phyloP scores from a whole-genome alignment of 2,329 filamentous ascomycete species.

The Fonsecaea pugnacius region DNA sequence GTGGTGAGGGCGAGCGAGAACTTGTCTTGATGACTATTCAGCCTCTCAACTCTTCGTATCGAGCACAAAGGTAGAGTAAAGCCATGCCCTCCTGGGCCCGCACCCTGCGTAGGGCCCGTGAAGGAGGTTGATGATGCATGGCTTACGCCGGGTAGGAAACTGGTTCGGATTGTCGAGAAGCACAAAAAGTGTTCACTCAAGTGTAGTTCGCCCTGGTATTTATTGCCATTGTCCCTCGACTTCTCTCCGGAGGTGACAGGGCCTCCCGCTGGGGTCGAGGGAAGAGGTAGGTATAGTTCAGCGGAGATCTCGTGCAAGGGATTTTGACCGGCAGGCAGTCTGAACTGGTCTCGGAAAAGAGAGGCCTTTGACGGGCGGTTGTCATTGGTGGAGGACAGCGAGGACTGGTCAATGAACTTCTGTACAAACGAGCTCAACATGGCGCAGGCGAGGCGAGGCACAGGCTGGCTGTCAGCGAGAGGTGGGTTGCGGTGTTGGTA shows the following conservation, averaged over 20 bases:
- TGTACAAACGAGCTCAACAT: slow-evolving; percentile 80
- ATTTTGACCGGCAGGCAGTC: slow-evolving; percentile 87
- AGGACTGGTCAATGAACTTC: slow-evolving; percentile 89
- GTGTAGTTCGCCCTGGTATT: slow-evolving; percentile 90
- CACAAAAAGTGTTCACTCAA: slow-evolving; percentile 93
- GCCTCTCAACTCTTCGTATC: slow-evolving; percentile 85
- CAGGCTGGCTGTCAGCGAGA: slow-evolving; percentile 12
- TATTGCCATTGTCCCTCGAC: slow-evolving; percentile 68
- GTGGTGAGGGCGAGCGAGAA: slow-evolving; percentile 94
- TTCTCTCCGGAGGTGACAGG: slow-evolving; percentile 65
- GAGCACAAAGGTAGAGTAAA: slow-evolving; percentile 93
- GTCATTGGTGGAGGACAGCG: slow-evolving; percentile 72
- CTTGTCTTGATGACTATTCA: slow-evolving; percentile 89
- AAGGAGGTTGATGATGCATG: slow-evolving; percentile 79
- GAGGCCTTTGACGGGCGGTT: slow-evolving; percentile 87
- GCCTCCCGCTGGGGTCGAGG: slow-evolving; percentile 57
- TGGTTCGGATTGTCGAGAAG: slow-evolving; percentile 91
- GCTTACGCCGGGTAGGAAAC: slow-evolving; percentile 80
- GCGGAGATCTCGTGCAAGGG: slow-evolving; percentile 96
- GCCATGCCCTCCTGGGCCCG: slow-evolving; percentile 90
- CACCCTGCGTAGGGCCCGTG: slow-evolving; percentile 89
- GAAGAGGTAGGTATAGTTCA: slow-evolving; percentile 83
- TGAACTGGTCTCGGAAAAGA: slow-evolving; percentile 95
- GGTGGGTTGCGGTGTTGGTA: neutral
- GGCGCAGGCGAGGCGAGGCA: slow-evolving; percentile 21